Percentiles rank a stretch among this genome's conserved stretches.
phyloP scores from a whole-genome alignment of 495 filamentous ascomycete species.

The Pseudomonodictys pantanalensis region DNA sequence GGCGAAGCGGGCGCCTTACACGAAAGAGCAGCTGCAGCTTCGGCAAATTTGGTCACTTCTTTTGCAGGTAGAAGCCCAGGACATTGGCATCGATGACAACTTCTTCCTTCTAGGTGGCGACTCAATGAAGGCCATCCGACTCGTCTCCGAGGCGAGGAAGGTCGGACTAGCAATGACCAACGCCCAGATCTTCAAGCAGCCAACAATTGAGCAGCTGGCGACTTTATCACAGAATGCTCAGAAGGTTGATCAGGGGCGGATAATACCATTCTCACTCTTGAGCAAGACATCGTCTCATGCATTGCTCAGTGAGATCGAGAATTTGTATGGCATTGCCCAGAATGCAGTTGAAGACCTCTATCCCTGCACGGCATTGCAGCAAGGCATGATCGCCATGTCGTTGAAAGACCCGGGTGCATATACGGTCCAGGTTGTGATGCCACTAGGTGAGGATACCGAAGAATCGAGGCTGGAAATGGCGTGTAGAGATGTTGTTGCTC shows the following conservation, averaged over 20 bases:
- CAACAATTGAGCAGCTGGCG: slow-evolving; percentile 49
- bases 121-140: slow-evolving; percentile 18
- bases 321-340: too few species aligned
- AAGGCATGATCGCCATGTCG: neutral
- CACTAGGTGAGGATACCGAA: too few species aligned
- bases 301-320: too few species aligned
- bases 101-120: slow-evolving; percentile 29
- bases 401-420: neutral
- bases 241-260: too few species aligned
- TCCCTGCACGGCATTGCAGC: slow-evolving; percentile 6
- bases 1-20: too few species aligned
- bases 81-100: slow-evolving; percentile 22
- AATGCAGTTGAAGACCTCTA: slow-evolving; percentile 9
- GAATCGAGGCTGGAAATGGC: neutral
- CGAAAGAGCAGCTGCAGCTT: too few species aligned
- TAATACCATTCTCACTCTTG: too few species aligned
- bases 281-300: too few species aligned
- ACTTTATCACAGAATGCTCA: too few species aligned
- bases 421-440: neutral
- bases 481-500: neutral
- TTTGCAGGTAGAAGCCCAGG: slow-evolving; percentile 15
- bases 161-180: slow-evolving; percentile 35
- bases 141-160: slow-evolving; percentile 26
- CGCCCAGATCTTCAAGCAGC: slow-evolving; percentile 49
- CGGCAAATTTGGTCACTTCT: too few species aligned